A percentile compares a stretch with the other conserved stretches of the same genome.
Evolutionary conservation across 257 asterid genomes (phyloP).

Genomic region (Haberlea rhodopensis): DNA sequence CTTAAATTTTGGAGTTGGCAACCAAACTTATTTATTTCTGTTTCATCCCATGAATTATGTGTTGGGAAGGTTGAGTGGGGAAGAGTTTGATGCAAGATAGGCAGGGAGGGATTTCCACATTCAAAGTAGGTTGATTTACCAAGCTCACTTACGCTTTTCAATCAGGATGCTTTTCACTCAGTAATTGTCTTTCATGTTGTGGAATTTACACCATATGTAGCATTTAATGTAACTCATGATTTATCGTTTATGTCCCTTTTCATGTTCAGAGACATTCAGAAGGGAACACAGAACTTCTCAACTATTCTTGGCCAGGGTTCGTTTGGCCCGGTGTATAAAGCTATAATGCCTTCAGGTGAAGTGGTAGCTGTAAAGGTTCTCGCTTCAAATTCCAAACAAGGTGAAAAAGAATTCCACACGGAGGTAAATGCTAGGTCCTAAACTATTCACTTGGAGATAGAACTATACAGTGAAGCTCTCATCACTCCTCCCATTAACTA

Average conservation of each 20-base stretch:
- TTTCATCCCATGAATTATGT: not conserved
- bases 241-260: slow-evolving; percentile 21
- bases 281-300: slow-evolving; percentile 84
- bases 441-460: slow-evolving; percentile 15
- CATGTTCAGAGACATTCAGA: slow-evolving; percentile 79
- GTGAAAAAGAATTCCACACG: slow-evolving; percentile 90
- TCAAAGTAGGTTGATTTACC: not conserved
- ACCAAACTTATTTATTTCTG: not conserved
- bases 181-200: slow-evolving; percentile 5
- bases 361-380: slow-evolving; percentile 97
- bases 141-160: not conserved
- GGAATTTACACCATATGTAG: not conserved
- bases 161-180: not conserved
- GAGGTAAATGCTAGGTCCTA: slow-evolving; percentile 49
- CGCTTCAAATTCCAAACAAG: slow-evolving; percentile 94
- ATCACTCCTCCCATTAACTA: not conserved
- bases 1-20: not conserved
- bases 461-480: not conserved
- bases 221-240: slow-evolving; percentile 11
- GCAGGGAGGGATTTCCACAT: not conserved
- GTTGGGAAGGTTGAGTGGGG: not conserved
- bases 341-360: slow-evolving; percentile 70
- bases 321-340: slow-evolving; percentile 95
- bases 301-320: slow-evolving; percentile 92
- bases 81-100: not conserved